Conservation (phyloP, 1,284 basidiomycete species). For the Cryptococcus wingfieldii region DNA sequence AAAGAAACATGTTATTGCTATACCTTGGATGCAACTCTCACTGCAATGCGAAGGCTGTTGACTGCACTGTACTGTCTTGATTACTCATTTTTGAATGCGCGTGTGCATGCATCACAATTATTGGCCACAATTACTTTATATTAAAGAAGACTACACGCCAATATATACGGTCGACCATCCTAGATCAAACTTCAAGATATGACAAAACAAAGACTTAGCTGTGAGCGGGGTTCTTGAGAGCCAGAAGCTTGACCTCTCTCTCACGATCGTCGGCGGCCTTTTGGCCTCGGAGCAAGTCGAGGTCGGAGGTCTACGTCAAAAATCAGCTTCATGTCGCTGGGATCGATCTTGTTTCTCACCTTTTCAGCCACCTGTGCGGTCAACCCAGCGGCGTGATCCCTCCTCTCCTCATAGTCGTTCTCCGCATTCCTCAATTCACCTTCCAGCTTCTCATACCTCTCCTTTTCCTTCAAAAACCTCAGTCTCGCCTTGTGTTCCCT, state of each 20-base stretch:
- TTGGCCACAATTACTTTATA: background rate
- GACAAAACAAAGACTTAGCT: conserved; percentile 19
- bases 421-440: conserved; percentile 46
- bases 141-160: background rate
- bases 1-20: too few relatives aligned
- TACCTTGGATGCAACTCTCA: too few relatives aligned
- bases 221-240: conserved; percentile 48
- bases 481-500: conserved; percentile 49
- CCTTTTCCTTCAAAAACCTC: conserved; percentile 49
- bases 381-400: conserved; percentile 43
- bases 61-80: too few relatives aligned
- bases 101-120: background rate
- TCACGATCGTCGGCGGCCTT: conserved; percentile 33
- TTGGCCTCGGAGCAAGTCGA: conserved; percentile 49
- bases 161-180: background rate
- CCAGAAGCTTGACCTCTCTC: conserved; percentile 47
- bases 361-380: conserved; percentile 43
- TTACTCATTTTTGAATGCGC: background rate
- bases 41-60: too few relatives aligned
- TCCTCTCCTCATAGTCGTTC: conserved; percentile 48
- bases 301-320: conserved; percentile 43
- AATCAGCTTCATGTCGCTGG: background rate
- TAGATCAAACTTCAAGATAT: background rate
- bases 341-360: background rate
- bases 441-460: conserved; percentile 47